Evolutionary conservation across 202 grass and related monocot species (phyloP), one percentile per base, ranked within the genome.

Genomic region (Cymbopogon flexuosus): DNA sequence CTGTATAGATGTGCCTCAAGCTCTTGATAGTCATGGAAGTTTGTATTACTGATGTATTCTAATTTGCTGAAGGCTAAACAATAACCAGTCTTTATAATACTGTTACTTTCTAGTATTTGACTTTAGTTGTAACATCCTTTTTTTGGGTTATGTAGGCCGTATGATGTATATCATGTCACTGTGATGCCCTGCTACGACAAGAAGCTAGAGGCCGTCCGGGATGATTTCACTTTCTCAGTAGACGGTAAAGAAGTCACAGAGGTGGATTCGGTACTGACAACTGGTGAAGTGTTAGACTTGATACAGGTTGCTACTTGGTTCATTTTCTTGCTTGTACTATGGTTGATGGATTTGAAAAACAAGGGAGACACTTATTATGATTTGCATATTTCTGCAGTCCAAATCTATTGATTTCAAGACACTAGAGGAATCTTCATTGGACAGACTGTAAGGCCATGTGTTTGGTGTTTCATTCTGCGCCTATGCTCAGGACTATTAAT

Each of bases 151-250:
- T 78, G 57, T 75, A 98, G 95, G 84, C 59, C 75, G 21, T 47
- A 84, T 75, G 77, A 95, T 82, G 73, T 94, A 29, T 95, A 98
- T 78, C 95, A 98, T 95, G 95, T 98, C n/a, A 98, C 95, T 33
- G 86, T 98, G 65, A 98, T 98, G 95, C 95, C 95, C 63, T 98
- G 95, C 84, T 98, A 95, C 78, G 95, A 98, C 76, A 98, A 98
- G 72, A 98, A 98, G 61, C 88, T 98, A 66, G 95, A 98, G 89
- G 95, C 95, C 61, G 88, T 90, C n/a, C 82, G 95, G 73, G 84
- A 91, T 77, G 92, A 98, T 84, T 98, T 98, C 84, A 54, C 78
- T 79, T 95, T 93, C 76, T 78, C 90, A 51, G 83, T 95, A 41
- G 88, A 98, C 82, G 62, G 71, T 43, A 79, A 86, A 72, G 92